Percentiles rank a stretch among this genome's conserved stretches.
Evolutionary conservation across 2,329 filamentous ascomycete species (phyloP).

Genomic region (Fusarium incarnatum): DNA sequence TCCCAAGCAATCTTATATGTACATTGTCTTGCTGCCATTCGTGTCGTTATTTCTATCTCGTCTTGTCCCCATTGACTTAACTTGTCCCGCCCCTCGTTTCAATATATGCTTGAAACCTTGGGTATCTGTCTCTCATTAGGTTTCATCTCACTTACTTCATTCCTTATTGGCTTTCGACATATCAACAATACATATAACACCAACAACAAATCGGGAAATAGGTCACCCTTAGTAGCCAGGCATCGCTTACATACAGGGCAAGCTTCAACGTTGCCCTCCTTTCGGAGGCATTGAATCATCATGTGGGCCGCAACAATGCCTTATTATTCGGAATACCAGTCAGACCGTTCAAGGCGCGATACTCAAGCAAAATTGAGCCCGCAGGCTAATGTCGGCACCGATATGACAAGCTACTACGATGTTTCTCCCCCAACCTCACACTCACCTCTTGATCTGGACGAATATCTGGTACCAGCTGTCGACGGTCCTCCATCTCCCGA

Average conservation of each 20-base stretch:
- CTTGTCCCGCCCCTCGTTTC: constrained; percentile 32
- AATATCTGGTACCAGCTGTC: constrained; percentile 67
- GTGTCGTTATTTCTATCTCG: constrained; percentile 29
- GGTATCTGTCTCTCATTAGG: constrained; percentile 20
- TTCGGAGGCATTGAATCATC: constrained; percentile 36
- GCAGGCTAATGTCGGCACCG: constrained; percentile 13
- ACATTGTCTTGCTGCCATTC: constrained; percentile 37
- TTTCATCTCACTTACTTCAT: constrained; percentile 8
- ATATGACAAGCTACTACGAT: constrained; percentile 31
- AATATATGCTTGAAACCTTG: constrained; percentile 34
- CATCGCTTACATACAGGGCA: constrained; percentile 46
- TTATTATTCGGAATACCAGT: constrained; percentile 44
- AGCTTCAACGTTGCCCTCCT: constrained; percentile 48
- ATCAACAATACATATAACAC: constrained; percentile 1
- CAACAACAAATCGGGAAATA: constrained; percentile 40
- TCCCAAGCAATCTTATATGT: constrained; percentile 43
- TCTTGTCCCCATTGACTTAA: constrained; percentile 24
- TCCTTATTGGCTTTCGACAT: constrained; percentile 18
- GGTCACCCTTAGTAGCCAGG: constrained; percentile 10
- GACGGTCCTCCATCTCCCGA: constrained; percentile 72
- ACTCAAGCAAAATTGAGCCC: constrained; percentile 29
- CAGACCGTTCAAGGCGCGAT: constrained; percentile 39
- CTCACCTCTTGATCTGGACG: constrained; percentile 49
- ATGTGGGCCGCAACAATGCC: constrained; percentile 47
- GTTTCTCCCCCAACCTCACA: constrained; percentile 29